A percentile compares a stretch with the other conserved stretches of the same genome.
Conservation (phyloP, 2,329 filamentous ascomycete genomes). For the Aotearoamyces nothofagi region DNA sequence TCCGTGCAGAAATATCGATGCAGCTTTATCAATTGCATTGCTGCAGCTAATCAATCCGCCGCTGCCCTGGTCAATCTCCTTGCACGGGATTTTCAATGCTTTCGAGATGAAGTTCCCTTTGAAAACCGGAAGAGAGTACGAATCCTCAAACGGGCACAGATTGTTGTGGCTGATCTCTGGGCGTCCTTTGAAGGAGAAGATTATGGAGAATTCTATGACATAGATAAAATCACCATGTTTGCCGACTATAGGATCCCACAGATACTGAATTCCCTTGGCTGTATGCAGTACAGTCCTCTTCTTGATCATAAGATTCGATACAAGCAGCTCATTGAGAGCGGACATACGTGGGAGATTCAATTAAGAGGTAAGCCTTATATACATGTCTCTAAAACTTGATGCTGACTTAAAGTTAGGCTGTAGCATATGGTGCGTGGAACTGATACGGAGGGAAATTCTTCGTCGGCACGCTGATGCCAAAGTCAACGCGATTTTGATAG, state of each 20-base stretch:
- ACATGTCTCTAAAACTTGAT: slow-evolving; percentile 4
- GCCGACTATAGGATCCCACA: slow-evolving; percentile 96
- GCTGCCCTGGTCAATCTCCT: slow-evolving; percentile 76
- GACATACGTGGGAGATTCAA: slow-evolving; percentile 71
- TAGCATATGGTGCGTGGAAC: slow-evolving; percentile 91
- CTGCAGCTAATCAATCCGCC: slow-evolving; percentile 62
- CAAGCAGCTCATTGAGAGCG: slow-evolving; percentile 50
- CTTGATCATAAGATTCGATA: slow-evolving; percentile 56
- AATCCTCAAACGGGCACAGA: slow-evolving; percentile 88
- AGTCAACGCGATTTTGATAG: slow-evolving; percentile 81
- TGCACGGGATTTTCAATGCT: slow-evolving; percentile 68
- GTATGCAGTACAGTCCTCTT: slow-evolving; percentile 69
- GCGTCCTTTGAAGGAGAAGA: slow-evolving; percentile 76
- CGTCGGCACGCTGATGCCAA: slow-evolving; percentile 54
- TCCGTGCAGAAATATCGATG: slow-evolving; percentile 53
- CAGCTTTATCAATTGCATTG: slow-evolving; percentile 58
- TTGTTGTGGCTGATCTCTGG: slow-evolving; percentile 92
- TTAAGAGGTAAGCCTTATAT: slow-evolving; percentile 46
- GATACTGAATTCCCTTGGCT: slow-evolving; percentile 71
- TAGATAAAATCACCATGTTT: slow-evolving; percentile 96
- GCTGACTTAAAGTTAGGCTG: slow-evolving; percentile 38
- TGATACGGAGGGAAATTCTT: slow-evolving; percentile 70
- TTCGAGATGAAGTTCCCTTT: slow-evolving; percentile 67
- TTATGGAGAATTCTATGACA: slow-evolving; percentile 74
- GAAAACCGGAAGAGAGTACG: slow-evolving; percentile 59